Base-by-base conservation (phyloP, 2,329 filamentous ascomycete genomes). In the Ascomycota sp. region DNA sequence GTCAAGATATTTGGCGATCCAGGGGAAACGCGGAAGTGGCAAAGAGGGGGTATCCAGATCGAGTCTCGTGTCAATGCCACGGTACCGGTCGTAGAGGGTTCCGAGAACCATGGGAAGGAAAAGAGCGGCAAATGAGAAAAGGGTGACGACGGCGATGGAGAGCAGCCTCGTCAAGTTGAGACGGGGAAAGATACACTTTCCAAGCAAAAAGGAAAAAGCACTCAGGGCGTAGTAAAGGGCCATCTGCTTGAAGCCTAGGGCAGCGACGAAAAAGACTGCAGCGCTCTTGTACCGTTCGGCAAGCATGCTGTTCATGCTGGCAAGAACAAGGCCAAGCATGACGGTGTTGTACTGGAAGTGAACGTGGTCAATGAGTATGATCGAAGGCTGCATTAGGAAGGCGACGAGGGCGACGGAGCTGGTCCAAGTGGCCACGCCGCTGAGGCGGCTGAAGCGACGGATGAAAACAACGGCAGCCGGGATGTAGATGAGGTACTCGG, bases 211-310 rank as follows among this genome's bases (percentile, higher is more conserved):
- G 26, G 82, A 77, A 51, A 95, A 95, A 37, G 95, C 75, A 13
- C 76, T 75, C 10, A 91, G 84, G 3, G 91, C 83, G 54, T 93
- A 98, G 58, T 95, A 98, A 11, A 98, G 64, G 1, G 86, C 86
- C 91, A 98, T 98, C 54, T 98, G 89, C 61, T 98, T 98, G 64
- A 95, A 98, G 6, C 82, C 82, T n/a, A 98, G 62, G 3, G 86
- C 80, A 11, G 70, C 72, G 6, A 98, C 89, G 45, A 98, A 98
- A 59, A 92, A 92, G 38, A 92, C 69, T 40, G 81, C 83, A 24
- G 80, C 72, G 83, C 86, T 93, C 39, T 91, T 67, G 45, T 76
- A 76, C 33, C 83, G 70, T 4, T 80, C 80, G 3, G 83, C 82
- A 33, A 92, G 55, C 57, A 95, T 77, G 51, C 79, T 89, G 30